Percentiles rank a stretch among this genome's conserved stretches.
Conservation (phyloP, 208 protist genomes). For the Trichomonas tenax region DNA sequence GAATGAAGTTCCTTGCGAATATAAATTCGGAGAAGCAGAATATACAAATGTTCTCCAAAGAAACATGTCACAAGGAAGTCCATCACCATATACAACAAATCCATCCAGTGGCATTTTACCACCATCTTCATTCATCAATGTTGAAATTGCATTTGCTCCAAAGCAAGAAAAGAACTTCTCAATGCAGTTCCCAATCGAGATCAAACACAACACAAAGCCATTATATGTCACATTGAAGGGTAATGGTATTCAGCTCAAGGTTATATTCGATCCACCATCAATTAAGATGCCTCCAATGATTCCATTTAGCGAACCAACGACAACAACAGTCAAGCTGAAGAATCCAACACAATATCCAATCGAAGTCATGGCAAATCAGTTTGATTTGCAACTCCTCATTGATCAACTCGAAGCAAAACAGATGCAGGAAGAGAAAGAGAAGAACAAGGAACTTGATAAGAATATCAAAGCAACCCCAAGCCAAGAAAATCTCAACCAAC, state of each 20-base stretch:
- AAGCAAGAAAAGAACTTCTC: not conserved
- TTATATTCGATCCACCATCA: not conserved
- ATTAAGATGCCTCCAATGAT: not conserved
- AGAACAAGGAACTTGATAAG: not conserved
- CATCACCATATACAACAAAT: not conserved
- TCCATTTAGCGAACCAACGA: not conserved
- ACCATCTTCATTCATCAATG: not conserved
- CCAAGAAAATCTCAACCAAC: not conserved
- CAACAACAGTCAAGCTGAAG: not conserved
- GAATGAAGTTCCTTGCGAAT: not conserved
- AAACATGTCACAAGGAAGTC: not conserved
- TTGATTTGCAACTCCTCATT: not conserved
- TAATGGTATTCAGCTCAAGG: not conserved
- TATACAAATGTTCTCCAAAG: not conserved
- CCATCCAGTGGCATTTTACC: not conserved
- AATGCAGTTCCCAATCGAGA: not conserved
- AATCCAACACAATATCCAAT: constrained; percentile 11
- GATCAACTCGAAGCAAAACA: not conserved
- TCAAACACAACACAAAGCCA: not conserved
- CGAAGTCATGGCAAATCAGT: not conserved
- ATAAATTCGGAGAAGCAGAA: not conserved
- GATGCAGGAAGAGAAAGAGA: not conserved
- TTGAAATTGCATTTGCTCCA: not conserved
- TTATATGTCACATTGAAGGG: not conserved
- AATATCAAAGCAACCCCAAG: not conserved